Evolutionary conservation across 179 eudicot species (phyloP), one percentile per base, ranked within the genome.

Genomic region (Vitellaria paradoxa): DNA sequence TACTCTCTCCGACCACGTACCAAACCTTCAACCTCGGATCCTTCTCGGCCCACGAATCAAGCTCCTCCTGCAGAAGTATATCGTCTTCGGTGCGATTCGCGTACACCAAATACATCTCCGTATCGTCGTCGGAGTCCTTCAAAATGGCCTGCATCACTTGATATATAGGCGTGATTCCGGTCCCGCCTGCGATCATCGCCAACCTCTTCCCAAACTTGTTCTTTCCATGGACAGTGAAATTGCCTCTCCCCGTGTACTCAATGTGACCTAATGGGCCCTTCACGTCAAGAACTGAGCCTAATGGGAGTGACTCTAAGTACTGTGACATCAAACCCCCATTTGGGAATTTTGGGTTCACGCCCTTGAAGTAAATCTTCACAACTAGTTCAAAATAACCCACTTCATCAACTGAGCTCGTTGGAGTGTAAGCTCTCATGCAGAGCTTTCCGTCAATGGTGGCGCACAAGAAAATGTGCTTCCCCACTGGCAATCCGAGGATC

Each of bases 191-290:
- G 9, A 95, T 72, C 98, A 95, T 93, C 0, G 97, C 86, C 10
- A 95, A 74, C 63, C 87, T 95, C 50, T 82, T 88, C 1, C 95
- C 97, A 50, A 53, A 86, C 86, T 87, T 91, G 24, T 75, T 86
- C 78, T 87, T 89, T 12, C 97, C 92, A 59, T 88, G 94, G 26
- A 90, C 92, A 7, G 26, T 65, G 69, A 95, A 93, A 24, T 84
- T 84, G 0, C 98, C 97, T 30, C 63, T 86, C 3, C 98, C 97
- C 1, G 77, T 55, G 79, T 95, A 95, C 78, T 95, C 97, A 20
- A 95, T 93, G 73, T 95, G 97, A 20, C 98, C 98, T 30, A 93
- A 79, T 18, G 98, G 98, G 7, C 98, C 98, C 65, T 95, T 95
- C 18, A 93, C 85, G 8, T 93, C 97, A 0, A 93, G 52, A 4